Base-by-base conservation (phyloP, 139 green algal genomes). In the Yamagishiella unicocca region DNA sequence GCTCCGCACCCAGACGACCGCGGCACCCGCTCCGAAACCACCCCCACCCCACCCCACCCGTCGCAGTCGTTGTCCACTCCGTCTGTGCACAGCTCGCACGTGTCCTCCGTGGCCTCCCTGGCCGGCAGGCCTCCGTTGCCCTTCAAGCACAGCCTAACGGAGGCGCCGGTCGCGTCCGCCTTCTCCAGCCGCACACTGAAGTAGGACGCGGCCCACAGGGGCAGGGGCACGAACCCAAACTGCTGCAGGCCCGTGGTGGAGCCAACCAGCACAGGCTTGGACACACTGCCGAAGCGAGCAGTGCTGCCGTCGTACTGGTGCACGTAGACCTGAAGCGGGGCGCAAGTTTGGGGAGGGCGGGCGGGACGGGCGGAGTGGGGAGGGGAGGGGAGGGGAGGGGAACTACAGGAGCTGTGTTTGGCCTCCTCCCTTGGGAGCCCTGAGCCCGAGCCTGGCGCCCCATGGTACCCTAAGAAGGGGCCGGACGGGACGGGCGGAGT, bases 11-110 rank as follows among this genome's bases (percentile, higher is more conserved):
- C n/a, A n/a, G n/a, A n/a, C 50, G 14, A 58, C 50, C 12, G 50
- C 50, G 50, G 14, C 50, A 12, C 50, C 50, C 50, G 14, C 50
- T 17, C 12, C 50, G 14, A 17, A 12, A 17, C 50, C 50, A 12
- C 50, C 50, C 50, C 50, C 50, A 12, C 50, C 50, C 12, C 6
- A 29, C 6, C 74, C 46, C 55, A 83, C 76, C 76, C 76, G 76
- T 83, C 71, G 53, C 77, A 84, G 77, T 84, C 58, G 25, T 84
- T 84, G 54, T 84, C 77, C 5, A 73, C 14, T 8, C 77, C 77
- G 54, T 84, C 77, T 8, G 17, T 22, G 58, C 77, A 84, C 38
- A n/a, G 5, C 1, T 73, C 35, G 27, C 77, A 84, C 29, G 17
- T n/a, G 29, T 22, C 53, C 1, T 8, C 75, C 5, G 12, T 14